phyloP scores from a whole-genome alignment of 805 yeast species.

The Wickerhamiella allomyrinae region DNA sequence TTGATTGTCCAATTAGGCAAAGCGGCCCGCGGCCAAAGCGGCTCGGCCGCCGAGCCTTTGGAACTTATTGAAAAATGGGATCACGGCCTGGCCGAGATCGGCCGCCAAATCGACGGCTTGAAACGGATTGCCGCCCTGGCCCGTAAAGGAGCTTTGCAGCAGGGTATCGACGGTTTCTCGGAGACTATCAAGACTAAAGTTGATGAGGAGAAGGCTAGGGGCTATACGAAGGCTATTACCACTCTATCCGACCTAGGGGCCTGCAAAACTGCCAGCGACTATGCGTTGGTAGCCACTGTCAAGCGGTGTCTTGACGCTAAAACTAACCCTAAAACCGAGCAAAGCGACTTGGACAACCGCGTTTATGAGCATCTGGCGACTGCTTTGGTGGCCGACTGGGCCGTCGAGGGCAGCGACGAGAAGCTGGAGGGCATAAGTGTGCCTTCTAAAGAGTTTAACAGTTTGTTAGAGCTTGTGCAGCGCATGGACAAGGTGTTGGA shows the following conservation, averaged over 20 bases:
- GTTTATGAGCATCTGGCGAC: conserved; percentile 5
- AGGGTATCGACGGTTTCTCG: neutral
- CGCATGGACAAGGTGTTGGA: conserved; percentile 5
- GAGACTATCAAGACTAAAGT: neutral
- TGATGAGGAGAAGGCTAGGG: neutral
- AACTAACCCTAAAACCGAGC: neutral
- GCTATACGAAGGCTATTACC: neutral
- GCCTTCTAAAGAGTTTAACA: neutral
- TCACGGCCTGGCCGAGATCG: neutral
- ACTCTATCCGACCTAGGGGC: neutral
- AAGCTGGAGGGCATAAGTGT: neutral
- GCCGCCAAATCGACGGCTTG: neutral
- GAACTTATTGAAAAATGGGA: neutral
- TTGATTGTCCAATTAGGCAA: neutral
- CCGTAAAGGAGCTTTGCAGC: neutral
- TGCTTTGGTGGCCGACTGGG: conserved; percentile 1
- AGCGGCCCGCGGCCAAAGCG: neutral
- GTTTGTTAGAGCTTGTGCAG: conserved; percentile 5
- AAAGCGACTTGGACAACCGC: neutral
- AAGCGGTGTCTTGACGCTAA: neutral
- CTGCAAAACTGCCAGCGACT: neutral
- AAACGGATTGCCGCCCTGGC: neutral
- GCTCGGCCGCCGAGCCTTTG: neutral
- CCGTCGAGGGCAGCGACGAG: neutral
- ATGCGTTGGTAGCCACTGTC: neutral